Conservation (phyloP, 768 basidiomycete genomes). For the Mycena pura region DNA sequence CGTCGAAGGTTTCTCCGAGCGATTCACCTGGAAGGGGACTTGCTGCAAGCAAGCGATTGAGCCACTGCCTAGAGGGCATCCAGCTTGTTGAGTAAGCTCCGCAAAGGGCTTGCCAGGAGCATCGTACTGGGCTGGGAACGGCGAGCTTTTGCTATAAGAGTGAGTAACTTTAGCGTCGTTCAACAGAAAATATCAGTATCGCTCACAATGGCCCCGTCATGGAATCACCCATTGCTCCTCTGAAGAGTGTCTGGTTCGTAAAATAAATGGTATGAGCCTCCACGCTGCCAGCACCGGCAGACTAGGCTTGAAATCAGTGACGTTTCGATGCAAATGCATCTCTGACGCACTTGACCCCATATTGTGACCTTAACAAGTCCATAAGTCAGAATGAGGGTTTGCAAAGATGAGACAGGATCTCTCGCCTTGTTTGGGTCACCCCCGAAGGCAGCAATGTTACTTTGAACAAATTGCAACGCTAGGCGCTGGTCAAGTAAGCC, state of each 20-base stretch:
- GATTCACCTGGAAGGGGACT: slow-evolving; percentile 53
- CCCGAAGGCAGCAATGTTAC: slow-evolving; percentile 70
- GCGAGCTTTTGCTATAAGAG: slow-evolving; percentile 55
- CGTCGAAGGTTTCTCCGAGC: too few relatives aligned
- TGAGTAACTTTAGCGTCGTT: slow-evolving; percentile 30
- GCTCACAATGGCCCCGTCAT: slow-evolving; percentile 64
- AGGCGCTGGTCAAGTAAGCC: slow-evolving; percentile 67
- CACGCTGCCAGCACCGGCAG: slow-evolving; percentile 58
- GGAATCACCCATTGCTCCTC: slow-evolving; percentile 60
- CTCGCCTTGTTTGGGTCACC: slow-evolving; percentile 63
- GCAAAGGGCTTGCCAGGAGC: slow-evolving; percentile 57
- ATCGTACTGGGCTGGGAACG: slow-evolving; percentile 52
- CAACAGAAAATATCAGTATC: too few relatives aligned
- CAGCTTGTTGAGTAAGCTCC: slow-evolving; percentile 51
- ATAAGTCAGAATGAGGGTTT: not conserved
- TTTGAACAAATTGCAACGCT: slow-evolving; percentile 65
- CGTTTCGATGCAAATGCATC: not conserved
- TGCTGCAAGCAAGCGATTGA: slow-evolving; percentile 53
- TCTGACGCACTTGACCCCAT: slow-evolving; percentile 58
- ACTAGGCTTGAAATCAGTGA: slow-evolving; percentile 38
- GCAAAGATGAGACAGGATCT: too few relatives aligned
- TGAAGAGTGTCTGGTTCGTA: slow-evolving; percentile 45
- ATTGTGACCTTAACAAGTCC: slow-evolving; percentile 51
- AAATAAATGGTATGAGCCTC: slow-evolving; percentile 55
- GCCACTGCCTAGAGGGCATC: slow-evolving; percentile 45